phyloP scores from a whole-genome alignment of 495 filamentous ascomycete genomes.

The Penicillium bialowiezense region DNA sequence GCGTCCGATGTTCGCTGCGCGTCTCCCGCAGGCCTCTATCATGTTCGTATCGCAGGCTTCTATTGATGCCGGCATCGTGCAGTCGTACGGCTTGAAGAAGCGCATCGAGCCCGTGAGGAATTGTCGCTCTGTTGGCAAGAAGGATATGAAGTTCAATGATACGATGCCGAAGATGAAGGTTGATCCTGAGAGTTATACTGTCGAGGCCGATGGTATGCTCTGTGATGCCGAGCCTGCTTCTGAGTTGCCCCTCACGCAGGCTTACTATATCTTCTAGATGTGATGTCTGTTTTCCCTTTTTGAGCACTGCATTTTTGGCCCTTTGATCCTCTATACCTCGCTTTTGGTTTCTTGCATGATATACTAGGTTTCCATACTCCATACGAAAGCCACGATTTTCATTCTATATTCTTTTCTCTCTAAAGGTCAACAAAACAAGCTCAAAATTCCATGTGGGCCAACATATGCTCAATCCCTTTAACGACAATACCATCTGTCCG shows the following conservation, averaged over 20 bases:
- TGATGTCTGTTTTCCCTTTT: neutral
- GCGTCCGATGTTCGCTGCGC: slow-evolving; percentile 81
- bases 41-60: slow-evolving; percentile 80
- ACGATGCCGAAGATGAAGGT: slow-evolving; percentile 88
- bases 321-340: slow-evolving; percentile 15
- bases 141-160: slow-evolving; percentile 93
- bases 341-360: slow-evolving; percentile 6
- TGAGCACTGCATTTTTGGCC: neutral
- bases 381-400: slow-evolving; percentile 12
- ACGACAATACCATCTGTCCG: slow-evolving; percentile 4
- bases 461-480: neutral
- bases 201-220: slow-evolving; percentile 79
- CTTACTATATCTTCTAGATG: slow-evolving; percentile 70
- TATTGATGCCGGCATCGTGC: slow-evolving; percentile 61
- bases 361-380: slow-evolving; percentile 1
- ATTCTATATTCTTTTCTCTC: neutral
- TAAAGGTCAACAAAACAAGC: neutral
- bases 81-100: slow-evolving; percentile 72
- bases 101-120: slow-evolving; percentile 76
- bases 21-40: slow-evolving; percentile 69
- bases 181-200: slow-evolving; percentile 86
- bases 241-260: slow-evolving; percentile 76
- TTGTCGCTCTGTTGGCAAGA: slow-evolving; percentile 79
- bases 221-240: slow-evolving; percentile 74
- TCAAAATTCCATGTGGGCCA: neutral